Evolutionary conservation across 257 asterid genomes (phyloP).

Genomic region (Plectranthus barbatus): DNA sequence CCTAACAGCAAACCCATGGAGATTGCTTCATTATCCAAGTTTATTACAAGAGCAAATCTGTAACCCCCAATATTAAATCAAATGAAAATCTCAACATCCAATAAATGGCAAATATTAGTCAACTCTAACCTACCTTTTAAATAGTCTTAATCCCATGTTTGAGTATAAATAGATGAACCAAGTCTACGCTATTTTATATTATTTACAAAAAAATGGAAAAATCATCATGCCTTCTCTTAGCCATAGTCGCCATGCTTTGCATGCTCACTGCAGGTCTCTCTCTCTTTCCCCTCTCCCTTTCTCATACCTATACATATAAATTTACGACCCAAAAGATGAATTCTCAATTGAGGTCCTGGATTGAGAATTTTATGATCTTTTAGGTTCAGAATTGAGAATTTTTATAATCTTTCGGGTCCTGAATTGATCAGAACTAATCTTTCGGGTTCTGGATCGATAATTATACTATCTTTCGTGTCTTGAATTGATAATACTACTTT

Average conservation of each 20-base stretch:
- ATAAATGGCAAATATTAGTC: background rate
- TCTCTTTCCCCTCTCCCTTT: background rate
- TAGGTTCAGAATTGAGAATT: too few species aligned
- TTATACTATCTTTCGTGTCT: too few species aligned
- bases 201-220: conserved; percentile 13
- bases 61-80: background rate
- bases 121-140: background rate
- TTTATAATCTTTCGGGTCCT: too few species aligned
- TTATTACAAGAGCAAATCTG: background rate
- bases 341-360: too few species aligned
- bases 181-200: background rate
- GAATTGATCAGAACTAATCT: too few species aligned
- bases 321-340: too few species aligned
- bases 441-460: too few species aligned
- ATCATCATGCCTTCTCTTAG: background rate
- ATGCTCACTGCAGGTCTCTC: conserved; percentile 16
- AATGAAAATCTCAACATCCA: background rate
- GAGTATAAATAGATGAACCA: background rate
- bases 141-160: background rate
- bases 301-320: background rate
- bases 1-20: too few species aligned
- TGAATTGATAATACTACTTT: too few species aligned
- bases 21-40: background rate
- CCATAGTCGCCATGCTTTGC: background rate
- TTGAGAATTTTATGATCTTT: too few species aligned